A percentile compares a stretch with the other conserved stretches of the same genome.
Evolutionary conservation across 2,329 filamentous ascomycete genomes (phyloP).

Genomic region (Fusarium agapanthi): DNA sequence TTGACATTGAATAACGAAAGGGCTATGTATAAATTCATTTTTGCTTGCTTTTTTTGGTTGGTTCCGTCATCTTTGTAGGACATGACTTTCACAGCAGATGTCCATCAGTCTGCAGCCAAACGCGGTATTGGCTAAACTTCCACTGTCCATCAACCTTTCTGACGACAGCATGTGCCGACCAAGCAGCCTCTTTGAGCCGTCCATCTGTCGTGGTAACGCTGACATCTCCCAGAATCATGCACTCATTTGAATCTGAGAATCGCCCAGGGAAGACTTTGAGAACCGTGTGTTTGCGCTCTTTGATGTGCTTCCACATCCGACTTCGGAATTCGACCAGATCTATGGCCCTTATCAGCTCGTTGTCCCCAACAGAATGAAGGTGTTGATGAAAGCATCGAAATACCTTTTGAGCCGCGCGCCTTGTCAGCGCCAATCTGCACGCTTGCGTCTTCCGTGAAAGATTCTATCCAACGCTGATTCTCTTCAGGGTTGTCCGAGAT

Average conservation of each 20-base stretch:
- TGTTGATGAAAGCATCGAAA: not conserved
- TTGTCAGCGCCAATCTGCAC: conserved; percentile 53
- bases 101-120: conserved; percentile 45
- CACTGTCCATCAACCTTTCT: conserved; percentile 43
- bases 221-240: conserved; percentile 47
- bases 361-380: not conserved
- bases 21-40: conserved; percentile 19
- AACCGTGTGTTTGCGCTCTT: conserved; percentile 52
- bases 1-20: conserved; percentile 13
- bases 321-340: conserved; percentile 53
- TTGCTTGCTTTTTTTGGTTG: conserved; percentile 2
- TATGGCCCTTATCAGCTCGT: conserved; percentile 32
- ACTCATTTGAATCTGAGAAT: conserved; percentile 41
- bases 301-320: conserved; percentile 55
- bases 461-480: conserved; percentile 55
- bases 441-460: conserved; percentile 53
- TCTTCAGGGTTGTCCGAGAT: conserved; percentile 53
- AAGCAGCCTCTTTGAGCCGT: conserved; percentile 38
- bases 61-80: not conserved
- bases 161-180: conserved; percentile 46
- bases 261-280: conserved; percentile 53
- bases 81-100: conserved; percentile 13
- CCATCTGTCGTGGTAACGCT: conserved; percentile 42
- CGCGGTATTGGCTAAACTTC: conserved; percentile 47
- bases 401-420: conserved; percentile 49